Evolutionary conservation across 176 grass and related monocot species (phyloP).

Genomic region (Zizania latifolia): DNA sequence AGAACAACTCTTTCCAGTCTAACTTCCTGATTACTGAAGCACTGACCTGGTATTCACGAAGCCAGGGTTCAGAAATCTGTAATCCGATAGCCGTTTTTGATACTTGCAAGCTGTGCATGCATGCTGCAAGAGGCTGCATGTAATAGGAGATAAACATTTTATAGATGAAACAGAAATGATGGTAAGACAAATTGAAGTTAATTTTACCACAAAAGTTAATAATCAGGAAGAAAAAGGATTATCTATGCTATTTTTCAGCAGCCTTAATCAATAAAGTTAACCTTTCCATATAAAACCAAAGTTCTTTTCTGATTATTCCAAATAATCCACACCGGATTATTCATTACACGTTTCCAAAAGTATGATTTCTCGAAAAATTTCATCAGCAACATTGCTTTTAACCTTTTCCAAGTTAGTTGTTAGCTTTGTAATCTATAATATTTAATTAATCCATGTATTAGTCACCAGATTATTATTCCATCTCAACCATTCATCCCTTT

Average conservation of each 20-base stretch:
- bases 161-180: neutral
- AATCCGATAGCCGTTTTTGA: constrained; percentile 78
- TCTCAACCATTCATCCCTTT: too few species aligned
- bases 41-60: constrained; percentile 95
- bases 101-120: constrained; percentile 72
- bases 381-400: too few species aligned
- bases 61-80: constrained; percentile 90
- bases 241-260: neutral
- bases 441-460: too few species aligned
- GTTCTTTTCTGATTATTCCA: too few species aligned
- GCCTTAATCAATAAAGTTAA: neutral
- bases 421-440: too few species aligned
- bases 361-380: too few species aligned
- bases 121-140: constrained; percentile 79
- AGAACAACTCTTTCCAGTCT: neutral
- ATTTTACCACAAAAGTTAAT: neutral
- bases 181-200: neutral
- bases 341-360: too few species aligned
- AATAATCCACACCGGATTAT: too few species aligned
- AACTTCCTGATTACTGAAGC: neutral
- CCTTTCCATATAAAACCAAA: neutral
- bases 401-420: too few species aligned
- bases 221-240: constrained; percentile 4
- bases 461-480: too few species aligned
- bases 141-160: constrained; percentile 10